Base-by-base conservation (phyloP, 2,329 filamentous ascomycete genomes). In the Exophiala dermatitidis region DNA sequence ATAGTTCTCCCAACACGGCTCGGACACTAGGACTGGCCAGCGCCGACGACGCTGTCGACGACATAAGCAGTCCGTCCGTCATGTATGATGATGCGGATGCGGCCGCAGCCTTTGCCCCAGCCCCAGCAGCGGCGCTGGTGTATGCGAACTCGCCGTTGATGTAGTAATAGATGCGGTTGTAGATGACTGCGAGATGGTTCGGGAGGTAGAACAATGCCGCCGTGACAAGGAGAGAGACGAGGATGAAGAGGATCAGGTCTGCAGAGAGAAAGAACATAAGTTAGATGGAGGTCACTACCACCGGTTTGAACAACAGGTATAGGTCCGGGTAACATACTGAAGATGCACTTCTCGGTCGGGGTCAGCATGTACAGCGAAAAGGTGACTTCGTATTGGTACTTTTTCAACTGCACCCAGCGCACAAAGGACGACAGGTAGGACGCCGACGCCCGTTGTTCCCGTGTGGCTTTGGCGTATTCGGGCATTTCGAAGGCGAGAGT, bases 381-480 rank as follows among this genome's bases (percentile, higher is more conserved):
- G 8, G 91, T 96, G 69, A 97, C 91, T 75, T 98, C 93, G 69
- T 97, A 90, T 77, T 97, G 93, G 77, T 97, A 96, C 69, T 90
- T 84, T 79, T 98, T 98, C 71, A 90, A 82, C 72, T 90, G 84
- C 62, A 97, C 78, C 89, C 90, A 96, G 70, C 85, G 84, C 61
- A 88, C 80, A 64, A 94, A 68, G 32, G 72, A 71, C 29, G 76
- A 74, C 7, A 79, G 71, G 40, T 53, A 53, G 9, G 57, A 58
- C 4, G 12, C 32, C 32, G 57, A 58, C 4, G 12, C 32, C 32
- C 43, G 43, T 33, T 54, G 46, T 46, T 59, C 51, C 37, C 47
- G 34, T 26, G 54, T 46, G 55, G 45, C 55, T 57, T 52, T 53
- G 50, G 47, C 41, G 52, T 58, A 51, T 37, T 59, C 58, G 44